Evolutionary conservation across 176 grass and related monocot genomes (phyloP).

Genomic region (Aegilops longissima): DNA sequence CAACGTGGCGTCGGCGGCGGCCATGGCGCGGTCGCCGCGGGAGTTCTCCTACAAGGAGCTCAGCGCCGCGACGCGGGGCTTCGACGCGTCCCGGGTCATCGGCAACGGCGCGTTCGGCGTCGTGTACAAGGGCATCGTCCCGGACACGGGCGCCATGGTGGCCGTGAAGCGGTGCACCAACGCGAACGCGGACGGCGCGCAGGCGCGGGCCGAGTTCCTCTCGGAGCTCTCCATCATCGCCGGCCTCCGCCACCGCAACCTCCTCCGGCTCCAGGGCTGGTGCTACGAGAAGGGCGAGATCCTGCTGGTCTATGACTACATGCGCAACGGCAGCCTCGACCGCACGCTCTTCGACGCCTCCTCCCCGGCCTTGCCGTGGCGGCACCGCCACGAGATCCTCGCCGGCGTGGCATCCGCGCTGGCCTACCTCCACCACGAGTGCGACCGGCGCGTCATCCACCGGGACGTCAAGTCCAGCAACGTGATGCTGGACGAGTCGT

Average conservation of each 20-base stretch:
- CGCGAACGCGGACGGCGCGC: conserved; percentile 14
- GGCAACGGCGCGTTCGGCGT: conserved; percentile 95
- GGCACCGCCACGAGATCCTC: conserved; percentile 66
- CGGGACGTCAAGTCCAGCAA: conserved; percentile 99
- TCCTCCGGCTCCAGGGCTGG: conserved; percentile 86
- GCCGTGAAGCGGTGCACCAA: conserved; percentile 89
- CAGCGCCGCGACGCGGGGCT: conserved; percentile 53
- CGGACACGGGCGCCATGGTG: conserved; percentile 90
- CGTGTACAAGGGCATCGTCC: conserved; percentile 94
- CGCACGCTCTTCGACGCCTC: conserved; percentile 59
- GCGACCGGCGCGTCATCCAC: conserved; percentile 92
- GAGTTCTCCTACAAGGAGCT: conserved; percentile 92
- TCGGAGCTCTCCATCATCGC: conserved; percentile 97
- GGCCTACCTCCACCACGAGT: conserved; percentile 93
- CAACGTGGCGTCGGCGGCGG: conserved; percentile 55
- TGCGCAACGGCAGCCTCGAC: conserved; percentile 97
- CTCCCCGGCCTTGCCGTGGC: conserved; percentile 55
- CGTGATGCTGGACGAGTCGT: conserved; percentile 89
- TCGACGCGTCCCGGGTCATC: conserved; percentile 74
- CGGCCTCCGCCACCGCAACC: conserved; percentile 90
- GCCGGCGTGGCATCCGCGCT: conserved; percentile 80
- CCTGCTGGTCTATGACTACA: conserved; percentile 95
- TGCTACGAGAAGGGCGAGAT: conserved; percentile 95
- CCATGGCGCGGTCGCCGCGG: conserved; percentile 58
- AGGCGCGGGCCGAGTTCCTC: conserved; percentile 81